Percentiles rank a stretch among this genome's conserved stretches.
Conservation (phyloP, 306 rosid species). For the Hippophae tibetana region DNA sequence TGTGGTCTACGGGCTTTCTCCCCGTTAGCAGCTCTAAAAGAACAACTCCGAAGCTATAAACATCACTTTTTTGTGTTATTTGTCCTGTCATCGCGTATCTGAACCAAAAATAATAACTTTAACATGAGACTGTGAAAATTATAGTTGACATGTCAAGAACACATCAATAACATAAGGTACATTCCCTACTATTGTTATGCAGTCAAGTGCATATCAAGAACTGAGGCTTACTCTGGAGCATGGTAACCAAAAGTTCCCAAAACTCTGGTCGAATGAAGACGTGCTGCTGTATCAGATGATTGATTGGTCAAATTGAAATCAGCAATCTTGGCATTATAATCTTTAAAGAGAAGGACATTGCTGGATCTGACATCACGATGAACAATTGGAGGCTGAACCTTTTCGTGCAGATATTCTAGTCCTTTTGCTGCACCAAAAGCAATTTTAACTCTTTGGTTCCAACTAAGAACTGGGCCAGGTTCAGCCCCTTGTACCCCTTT, state of each 20-base stretch:
- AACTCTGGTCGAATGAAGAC: slow-evolving; percentile 91
- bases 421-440: slow-evolving; percentile 97
- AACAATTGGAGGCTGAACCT: slow-evolving; percentile 80
- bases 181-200: neutral
- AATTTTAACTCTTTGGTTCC: slow-evolving; percentile 82
- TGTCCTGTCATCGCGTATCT: slow-evolving; percentile 99
- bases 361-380: slow-evolving; percentile 94
- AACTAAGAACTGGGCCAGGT: slow-evolving; percentile 80
- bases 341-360: slow-evolving; percentile 77
- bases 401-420: slow-evolving; percentile 82
- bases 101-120: neutral
- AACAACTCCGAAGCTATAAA: slow-evolving; percentile 97
- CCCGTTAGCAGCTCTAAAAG: slow-evolving; percentile 91
- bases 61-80: slow-evolving; percentile 93
- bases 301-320: slow-evolving; percentile 89
- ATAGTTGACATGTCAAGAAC: neutral
- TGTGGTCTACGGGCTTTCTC: slow-evolving; percentile 94
- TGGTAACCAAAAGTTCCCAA: slow-evolving; percentile 98
- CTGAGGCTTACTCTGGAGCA: slow-evolving; percentile 81
- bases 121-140: neutral
- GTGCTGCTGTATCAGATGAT: slow-evolving; percentile 83
- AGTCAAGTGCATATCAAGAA: neutral
- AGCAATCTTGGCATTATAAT: slow-evolving; percentile 61
- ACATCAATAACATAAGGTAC: neutral
- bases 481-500: slow-evolving; percentile 97